A percentile compares a stretch with the other conserved stretches of the same genome.
These are phyloP conservation scores for Fraxinus nigra DNA, from an alignment of 305 asterid species.

Conservation along the genomic window DNA sequence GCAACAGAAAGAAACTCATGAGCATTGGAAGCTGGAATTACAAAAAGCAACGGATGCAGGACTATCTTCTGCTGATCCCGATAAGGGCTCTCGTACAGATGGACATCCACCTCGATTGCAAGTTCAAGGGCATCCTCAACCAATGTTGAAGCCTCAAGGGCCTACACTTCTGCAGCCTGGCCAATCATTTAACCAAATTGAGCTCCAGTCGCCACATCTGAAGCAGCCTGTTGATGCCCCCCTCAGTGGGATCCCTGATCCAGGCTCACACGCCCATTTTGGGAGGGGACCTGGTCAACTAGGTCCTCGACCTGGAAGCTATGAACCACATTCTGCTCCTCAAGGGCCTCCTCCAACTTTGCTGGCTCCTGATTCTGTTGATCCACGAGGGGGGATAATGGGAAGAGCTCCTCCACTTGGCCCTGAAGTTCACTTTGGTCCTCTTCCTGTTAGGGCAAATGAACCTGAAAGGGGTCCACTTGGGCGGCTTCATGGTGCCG, in stretches of 20 bases:
- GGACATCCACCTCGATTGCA: constrained; percentile 40
- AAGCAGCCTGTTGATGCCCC: constrained; percentile 28
- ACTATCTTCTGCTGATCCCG: constrained; percentile 27
- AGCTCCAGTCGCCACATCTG: constrained; percentile 29
- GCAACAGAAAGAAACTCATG: constrained; percentile 30
- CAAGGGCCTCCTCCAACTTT: constrained; percentile 33
- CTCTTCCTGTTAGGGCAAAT: constrained; percentile 35
- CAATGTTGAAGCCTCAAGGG: constrained; percentile 39
- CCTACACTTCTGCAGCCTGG: constrained; percentile 39
- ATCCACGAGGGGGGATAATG: constrained; percentile 51
- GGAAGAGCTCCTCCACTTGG: constrained; percentile 49
- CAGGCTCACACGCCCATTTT: constrained; percentile 26
- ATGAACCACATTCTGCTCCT: constrained; percentile 36
- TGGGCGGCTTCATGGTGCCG: constrained; percentile 37
- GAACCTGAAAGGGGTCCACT: constrained; percentile 47
- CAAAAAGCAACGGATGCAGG: constrained; percentile 26
- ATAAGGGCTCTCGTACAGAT: constrained; percentile 27
- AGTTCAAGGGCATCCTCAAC: constrained; percentile 36
- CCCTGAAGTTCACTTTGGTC: constrained; percentile 50
- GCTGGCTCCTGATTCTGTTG: constrained; percentile 27
- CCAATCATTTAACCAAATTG: constrained; percentile 36
- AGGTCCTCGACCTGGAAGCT: constrained; percentile 38
- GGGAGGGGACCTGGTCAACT: constrained; percentile 52
- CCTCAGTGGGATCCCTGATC: constrained; percentile 20
- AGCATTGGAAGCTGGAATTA: constrained; percentile 22